Evolutionary conservation across 768 basidiomycete species (phyloP).

Genomic region (Agaricus bisporus): DNA sequence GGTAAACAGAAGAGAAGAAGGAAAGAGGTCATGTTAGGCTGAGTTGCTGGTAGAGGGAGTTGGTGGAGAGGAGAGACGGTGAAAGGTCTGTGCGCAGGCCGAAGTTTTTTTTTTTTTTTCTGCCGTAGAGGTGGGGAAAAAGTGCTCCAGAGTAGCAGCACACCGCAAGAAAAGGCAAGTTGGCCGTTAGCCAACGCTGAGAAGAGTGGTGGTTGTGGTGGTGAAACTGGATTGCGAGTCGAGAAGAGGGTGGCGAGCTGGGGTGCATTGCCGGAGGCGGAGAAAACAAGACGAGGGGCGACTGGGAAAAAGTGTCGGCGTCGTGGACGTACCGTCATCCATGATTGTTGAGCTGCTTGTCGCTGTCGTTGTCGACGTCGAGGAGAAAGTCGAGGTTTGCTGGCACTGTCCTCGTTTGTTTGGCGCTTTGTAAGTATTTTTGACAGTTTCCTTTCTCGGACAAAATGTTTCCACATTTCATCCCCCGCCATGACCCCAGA

Average conservation of each 20-base stretch:
- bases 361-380: slow-evolving; percentile 1
- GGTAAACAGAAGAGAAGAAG: slow-evolving; percentile 12
- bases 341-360: slow-evolving; percentile 17
- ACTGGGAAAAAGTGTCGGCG: slow-evolving; percentile 48
- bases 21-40: slow-evolving; percentile 10
- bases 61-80: neutral
- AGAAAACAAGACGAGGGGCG: slow-evolving; percentile 19
- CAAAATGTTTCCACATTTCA: neutral
- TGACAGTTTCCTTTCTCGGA: slow-evolving; percentile 5
- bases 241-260: neutral
- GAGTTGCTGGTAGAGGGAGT: neutral
- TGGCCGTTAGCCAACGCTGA: slow-evolving; percentile 40
- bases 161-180: slow-evolving; percentile 15
- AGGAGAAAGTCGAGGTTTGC: neutral
- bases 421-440: slow-evolving; percentile 1
- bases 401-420: neutral
- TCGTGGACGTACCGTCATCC: slow-evolving; percentile 76
- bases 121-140: neutral
- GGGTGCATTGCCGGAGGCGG: slow-evolving; percentile 11
- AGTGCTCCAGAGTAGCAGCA: slow-evolving; percentile 10
- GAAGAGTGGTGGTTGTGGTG: slow-evolving; percentile 22
- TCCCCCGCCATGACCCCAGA: slow-evolving; percentile 2
- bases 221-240: slow-evolving; percentile 15
- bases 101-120: neutral
- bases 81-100: neutral